These are phyloP conservation scores for Tricholoma furcatifolium DNA, from an alignment of 768 basidiomycete genomes.

Conservation along the genomic window DNA sequence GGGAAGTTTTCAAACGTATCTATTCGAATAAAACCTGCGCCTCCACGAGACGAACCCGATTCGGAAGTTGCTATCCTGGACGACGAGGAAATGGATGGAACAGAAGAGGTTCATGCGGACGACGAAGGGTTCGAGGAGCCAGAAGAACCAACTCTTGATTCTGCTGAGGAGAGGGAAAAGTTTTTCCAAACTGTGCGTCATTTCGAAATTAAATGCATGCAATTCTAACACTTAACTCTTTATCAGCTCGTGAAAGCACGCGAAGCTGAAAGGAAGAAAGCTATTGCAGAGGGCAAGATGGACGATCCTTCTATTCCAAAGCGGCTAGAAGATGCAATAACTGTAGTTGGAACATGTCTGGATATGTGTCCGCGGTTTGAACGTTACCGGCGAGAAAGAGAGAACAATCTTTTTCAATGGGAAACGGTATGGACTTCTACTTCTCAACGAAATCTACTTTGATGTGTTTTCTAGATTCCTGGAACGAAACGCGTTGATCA, in stretches of 20 bases:
- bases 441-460: constrained; percentile 34
- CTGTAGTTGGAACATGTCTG: constrained; percentile 88
- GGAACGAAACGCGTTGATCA: constrained; percentile 88
- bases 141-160: constrained; percentile 55
- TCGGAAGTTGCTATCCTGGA: constrained; percentile 23
- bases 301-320: constrained; percentile 81
- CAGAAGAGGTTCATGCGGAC: constrained; percentile 28
- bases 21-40: constrained; percentile 30
- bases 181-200: constrained; percentile 70
- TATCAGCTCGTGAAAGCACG: constrained; percentile 69
- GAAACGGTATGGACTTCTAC: constrained; percentile 70
- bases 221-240: constrained; percentile 19
- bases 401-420: constrained; percentile 84
- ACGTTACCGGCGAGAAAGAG: constrained; percentile 84
- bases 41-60: constrained; percentile 12
- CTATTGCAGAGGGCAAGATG: constrained; percentile 84
- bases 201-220: constrained; percentile 16
- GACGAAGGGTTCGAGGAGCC: constrained; percentile 26
- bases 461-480: constrained; percentile 56
- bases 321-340: constrained; percentile 85
- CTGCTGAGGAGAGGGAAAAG: constrained; percentile 60
- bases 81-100: constrained; percentile 35
- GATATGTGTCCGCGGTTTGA: constrained; percentile 97
- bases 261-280: constrained; percentile 66
- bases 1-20: constrained; percentile 42